Evolutionary conservation across 495 filamentous ascomycete genomes (phyloP).

Genomic region (Xylaria curta): DNA sequence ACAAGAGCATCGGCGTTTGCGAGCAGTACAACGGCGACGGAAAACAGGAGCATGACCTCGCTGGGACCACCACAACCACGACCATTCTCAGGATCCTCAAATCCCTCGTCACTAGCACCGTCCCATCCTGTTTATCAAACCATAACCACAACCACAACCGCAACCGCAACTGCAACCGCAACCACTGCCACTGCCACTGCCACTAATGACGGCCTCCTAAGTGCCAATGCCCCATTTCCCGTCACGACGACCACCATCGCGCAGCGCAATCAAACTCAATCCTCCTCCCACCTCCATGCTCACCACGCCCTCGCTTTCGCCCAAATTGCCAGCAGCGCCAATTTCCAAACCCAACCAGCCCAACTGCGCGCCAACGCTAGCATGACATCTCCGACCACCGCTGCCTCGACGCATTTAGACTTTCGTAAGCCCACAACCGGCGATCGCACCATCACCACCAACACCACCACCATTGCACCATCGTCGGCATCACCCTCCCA

Average conservation of each 20-base stretch:
- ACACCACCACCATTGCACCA: neutral
- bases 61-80: conserved; percentile 11
- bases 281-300: neutral
- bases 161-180: neutral
- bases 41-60: conserved; percentile 4
- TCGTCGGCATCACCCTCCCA: conserved; percentile 23
- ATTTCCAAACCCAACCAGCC: conserved; percentile 17
- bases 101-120: neutral
- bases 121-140: conserved; percentile 4
- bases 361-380: conserved; percentile 26
- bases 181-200: too few relatives aligned
- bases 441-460: neutral
- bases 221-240: neutral
- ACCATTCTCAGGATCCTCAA: neutral
- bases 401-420: conserved; percentile 41
- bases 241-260: conserved; percentile 3
- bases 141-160: neutral
- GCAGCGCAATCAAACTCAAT: conserved; percentile 1
- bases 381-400: conserved; percentile 38
- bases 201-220: neutral
- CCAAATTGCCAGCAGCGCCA: conserved; percentile 25
- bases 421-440: conserved; percentile 42
- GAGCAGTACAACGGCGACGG: conserved; percentile 11
- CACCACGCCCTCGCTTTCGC: conserved; percentile 10
- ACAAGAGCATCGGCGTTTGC: conserved; percentile 25